Conservation (phyloP, 768 basidiomycete genomes). For the Mycena metata region DNA sequence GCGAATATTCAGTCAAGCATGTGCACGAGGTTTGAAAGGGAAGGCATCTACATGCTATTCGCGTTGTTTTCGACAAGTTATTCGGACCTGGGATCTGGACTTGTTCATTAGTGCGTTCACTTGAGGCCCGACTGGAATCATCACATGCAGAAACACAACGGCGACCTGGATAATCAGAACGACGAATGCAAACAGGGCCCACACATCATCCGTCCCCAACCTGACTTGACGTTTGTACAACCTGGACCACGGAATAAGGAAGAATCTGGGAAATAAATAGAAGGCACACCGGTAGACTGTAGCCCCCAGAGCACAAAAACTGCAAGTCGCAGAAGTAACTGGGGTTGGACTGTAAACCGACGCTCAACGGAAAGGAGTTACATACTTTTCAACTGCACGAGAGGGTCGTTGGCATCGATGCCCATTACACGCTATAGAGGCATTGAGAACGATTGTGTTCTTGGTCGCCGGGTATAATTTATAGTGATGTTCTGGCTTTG, state of each 20-base stretch:
- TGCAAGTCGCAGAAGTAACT: conserved; percentile 9
- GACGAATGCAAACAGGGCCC: background rate
- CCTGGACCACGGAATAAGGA: background rate
- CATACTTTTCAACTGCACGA: conserved; percentile 20
- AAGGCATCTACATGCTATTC: conserved; percentile 12
- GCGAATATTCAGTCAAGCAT: background rate
- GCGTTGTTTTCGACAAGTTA: conserved; percentile 9
- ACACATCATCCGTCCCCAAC: background rate
- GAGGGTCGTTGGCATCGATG: conserved; percentile 10
- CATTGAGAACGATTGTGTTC: no score
- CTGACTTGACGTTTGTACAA: background rate
- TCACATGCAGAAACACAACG: conserved; percentile 5
- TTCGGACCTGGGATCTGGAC: conserved; percentile 21
- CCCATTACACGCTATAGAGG: background rate
- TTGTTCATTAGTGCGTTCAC: conserved; percentile 1
- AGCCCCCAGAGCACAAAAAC: background rate
- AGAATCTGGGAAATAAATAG: background rate
- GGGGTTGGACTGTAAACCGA: background rate
- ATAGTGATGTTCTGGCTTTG: no score
- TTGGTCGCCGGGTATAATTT: no score
- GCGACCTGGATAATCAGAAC: conserved; percentile 6
- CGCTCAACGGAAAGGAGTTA: background rate
- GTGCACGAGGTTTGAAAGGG: background rate
- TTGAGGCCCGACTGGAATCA: background rate
- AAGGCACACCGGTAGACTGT: background rate